A percentile compares a stretch with the other conserved stretches of the same genome.
Conservation (phyloP, 1,284 basidiomycete genomes). For the Tetrapyrgos nigripes region DNA sequence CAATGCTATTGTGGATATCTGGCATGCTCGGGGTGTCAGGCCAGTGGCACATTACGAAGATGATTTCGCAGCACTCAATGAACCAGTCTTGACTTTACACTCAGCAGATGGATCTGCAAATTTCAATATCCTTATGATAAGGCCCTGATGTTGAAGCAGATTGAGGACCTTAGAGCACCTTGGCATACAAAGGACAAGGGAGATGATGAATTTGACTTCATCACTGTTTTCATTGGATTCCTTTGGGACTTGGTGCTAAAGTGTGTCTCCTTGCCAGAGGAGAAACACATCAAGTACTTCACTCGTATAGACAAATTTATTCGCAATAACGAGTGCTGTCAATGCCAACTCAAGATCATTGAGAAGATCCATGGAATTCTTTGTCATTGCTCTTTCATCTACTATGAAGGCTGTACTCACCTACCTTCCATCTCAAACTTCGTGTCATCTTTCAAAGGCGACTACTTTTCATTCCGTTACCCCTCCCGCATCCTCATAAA, state of each 20-base stretch:
- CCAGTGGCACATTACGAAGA: slow-evolving; percentile 36
- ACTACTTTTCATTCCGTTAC: not conserved
- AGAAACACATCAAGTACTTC: slow-evolving; percentile 24
- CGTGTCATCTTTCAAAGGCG: not conserved
- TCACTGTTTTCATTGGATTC: slow-evolving; percentile 21
- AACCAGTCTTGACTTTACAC: slow-evolving; percentile 9
- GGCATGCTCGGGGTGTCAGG: slow-evolving; percentile 16
- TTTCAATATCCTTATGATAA: slow-evolving; percentile 10
- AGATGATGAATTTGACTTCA: slow-evolving; percentile 5
- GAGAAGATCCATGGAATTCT: slow-evolving; percentile 23
- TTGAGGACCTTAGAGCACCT: slow-evolving; percentile 3
- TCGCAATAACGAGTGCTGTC: not conserved
- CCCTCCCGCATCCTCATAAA: not conserved
- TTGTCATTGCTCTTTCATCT: slow-evolving; percentile 19
- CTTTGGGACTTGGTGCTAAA: slow-evolving; percentile 19
- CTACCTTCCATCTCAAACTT: slow-evolving; percentile 3
- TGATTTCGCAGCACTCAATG: slow-evolving; percentile 20
- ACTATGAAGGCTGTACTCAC: slow-evolving; percentile 3
- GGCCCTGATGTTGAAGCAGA: not conserved
- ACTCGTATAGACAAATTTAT: slow-evolving; percentile 12
- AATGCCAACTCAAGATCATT: not conserved
- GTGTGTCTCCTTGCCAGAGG: slow-evolving; percentile 17
- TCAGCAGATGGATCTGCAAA: not conserved
- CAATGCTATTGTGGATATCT: slow-evolving; percentile 35
- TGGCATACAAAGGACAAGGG: slow-evolving; percentile 18